These are phyloP conservation scores for Rubroshorea leprosula DNA, from an alignment of 345 rosid species.

Conservation along the genomic window DNA sequence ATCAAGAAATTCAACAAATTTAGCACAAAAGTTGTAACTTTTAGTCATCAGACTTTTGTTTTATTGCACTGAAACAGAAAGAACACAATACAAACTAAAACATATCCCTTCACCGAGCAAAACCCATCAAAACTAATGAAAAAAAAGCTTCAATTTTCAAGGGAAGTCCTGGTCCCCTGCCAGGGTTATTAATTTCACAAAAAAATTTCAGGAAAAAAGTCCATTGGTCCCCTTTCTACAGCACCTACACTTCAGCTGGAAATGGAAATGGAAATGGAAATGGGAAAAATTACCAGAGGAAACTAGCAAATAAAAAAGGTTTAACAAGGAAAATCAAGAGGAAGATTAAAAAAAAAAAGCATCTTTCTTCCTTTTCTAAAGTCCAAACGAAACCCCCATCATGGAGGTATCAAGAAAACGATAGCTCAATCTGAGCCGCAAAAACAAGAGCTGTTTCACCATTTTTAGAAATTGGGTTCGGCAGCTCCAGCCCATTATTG, in stretches of 20 bases:
- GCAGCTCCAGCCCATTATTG: constrained; percentile 7
- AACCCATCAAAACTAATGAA: neutral
- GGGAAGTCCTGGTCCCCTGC: constrained; percentile 16
- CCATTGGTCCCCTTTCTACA: neutral
- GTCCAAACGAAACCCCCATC: constrained; percentile 7
- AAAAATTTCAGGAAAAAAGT: neutral
- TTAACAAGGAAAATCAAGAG: neutral
- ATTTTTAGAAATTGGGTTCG: constrained; percentile 19
- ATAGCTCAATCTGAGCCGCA: constrained; percentile 29
- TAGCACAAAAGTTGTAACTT: neutral
- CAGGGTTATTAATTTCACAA: constrained; percentile 3
- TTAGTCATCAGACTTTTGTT: neutral
- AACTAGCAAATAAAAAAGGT: neutral
- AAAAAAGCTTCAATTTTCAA: neutral
- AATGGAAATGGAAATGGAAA: neutral
- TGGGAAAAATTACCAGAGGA: neutral
- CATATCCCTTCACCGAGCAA: constrained; percentile 1
- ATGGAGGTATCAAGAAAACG: constrained; percentile 19
- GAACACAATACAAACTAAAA: constrained; percentile 9
- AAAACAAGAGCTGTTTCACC: constrained; percentile 19
- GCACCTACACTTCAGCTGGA: neutral
- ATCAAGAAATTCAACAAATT: constrained; percentile 12
- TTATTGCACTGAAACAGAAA: constrained; percentile 4
- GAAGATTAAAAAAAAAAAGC: constrained; percentile 4
- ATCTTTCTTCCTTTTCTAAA: constrained; percentile 8